Evolutionary conservation across 805 yeast species (phyloP).

Genomic region (Geotrichum ghanense): DNA sequence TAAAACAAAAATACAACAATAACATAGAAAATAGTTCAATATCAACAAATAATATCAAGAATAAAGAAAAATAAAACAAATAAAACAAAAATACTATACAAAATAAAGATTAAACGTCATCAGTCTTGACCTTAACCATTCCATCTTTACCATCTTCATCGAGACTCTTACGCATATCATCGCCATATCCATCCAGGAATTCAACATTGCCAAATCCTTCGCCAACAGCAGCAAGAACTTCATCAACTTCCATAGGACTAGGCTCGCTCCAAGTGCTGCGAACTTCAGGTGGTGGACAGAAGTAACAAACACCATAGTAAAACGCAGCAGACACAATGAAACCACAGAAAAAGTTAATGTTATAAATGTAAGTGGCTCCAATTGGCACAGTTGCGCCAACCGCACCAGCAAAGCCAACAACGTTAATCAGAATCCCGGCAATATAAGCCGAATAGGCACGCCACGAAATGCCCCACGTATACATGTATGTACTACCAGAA

Average conservation of each 20-base stretch:
- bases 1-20: no score
- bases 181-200: background rate
- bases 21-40: no score
- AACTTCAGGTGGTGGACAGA: background rate
- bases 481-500: constrained; percentile 42
- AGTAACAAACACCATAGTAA: constrained; percentile 40
- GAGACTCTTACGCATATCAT: no score
- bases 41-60: no score
- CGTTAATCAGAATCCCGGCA: constrained; percentile 71
- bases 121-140: no score
- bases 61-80: no score
- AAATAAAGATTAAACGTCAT: no score
- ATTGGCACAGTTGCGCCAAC: constrained; percentile 63
- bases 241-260: background rate
- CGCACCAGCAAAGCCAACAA: constrained; percentile 78
- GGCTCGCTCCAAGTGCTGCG: background rate
- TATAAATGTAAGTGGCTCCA: constrained; percentile 66
- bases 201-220: no score
- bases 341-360: constrained; percentile 69
- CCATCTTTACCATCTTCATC: no score
- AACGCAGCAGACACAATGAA: constrained; percentile 46
- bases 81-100: no score
- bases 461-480: constrained; percentile 67
- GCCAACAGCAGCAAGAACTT: background rate
- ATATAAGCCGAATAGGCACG: constrained; percentile 73